Conservation (phyloP, 495 filamentous ascomycete species). For the Talaromyces adpressus region DNA sequence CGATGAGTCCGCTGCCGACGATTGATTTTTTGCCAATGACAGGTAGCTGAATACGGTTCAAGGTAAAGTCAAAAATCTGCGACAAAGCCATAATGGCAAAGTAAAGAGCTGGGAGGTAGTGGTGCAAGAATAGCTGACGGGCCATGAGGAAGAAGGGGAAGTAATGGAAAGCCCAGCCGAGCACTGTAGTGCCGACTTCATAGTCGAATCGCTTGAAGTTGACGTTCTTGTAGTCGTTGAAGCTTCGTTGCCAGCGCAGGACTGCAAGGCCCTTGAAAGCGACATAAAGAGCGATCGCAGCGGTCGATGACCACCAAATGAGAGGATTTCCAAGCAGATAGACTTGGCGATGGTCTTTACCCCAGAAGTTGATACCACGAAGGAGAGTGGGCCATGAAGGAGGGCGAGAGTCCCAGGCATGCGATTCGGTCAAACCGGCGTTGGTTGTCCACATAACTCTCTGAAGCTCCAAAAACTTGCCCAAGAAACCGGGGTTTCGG, state of each 20-base stretch:
- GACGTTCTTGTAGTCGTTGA: slow-evolving; percentile 69
- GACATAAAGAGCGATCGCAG: slow-evolving; percentile 70
- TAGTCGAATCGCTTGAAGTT: slow-evolving; percentile 96
- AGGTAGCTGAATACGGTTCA: slow-evolving; percentile 56
- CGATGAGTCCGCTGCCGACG: slow-evolving; percentile 62
- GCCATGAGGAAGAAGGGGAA: slow-evolving; percentile 98
- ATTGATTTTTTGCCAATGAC: slow-evolving; percentile 64
- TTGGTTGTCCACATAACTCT: slow-evolving; percentile 99
- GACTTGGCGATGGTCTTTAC: slow-evolving; percentile 85
- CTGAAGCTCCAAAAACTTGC: slow-evolving; percentile 99
- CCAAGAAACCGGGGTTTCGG: slow-evolving; percentile 87
- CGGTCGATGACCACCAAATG: slow-evolving; percentile 87
- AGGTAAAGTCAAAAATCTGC: slow-evolving; percentile 81
- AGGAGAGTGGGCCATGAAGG: slow-evolving; percentile 87
- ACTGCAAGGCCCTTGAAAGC: slow-evolving; percentile 82
- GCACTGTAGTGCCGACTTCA: slow-evolving; percentile 81
- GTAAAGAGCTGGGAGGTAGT: slow-evolving; percentile 94
- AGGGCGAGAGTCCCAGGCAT: slow-evolving; percentile 96
- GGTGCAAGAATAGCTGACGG: slow-evolving; percentile 93
- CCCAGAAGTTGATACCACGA: slow-evolving; percentile 99
- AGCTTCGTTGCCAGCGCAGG: slow-evolving; percentile 90
- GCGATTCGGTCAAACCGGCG: slow-evolving; percentile 90
- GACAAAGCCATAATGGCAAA: slow-evolving; percentile 86
- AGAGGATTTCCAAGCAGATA: slow-evolving; percentile 95
- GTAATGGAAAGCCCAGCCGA: slow-evolving; percentile 96